phyloP scores from a whole-genome alignment of 345 rosid genomes.

The Schrenkiella parvula region DNA sequence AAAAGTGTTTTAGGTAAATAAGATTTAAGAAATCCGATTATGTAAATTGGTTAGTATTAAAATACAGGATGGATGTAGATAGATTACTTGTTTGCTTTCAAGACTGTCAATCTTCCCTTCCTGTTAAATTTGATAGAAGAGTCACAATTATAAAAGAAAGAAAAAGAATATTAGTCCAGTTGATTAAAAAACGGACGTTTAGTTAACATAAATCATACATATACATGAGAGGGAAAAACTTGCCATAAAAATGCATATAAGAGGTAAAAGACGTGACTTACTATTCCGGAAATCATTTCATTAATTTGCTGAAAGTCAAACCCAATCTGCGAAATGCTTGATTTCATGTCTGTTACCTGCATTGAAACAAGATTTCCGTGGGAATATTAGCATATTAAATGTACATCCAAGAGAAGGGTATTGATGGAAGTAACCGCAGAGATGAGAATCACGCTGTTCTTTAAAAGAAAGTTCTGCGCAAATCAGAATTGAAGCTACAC shows the following conservation, averaged over 20 bases:
- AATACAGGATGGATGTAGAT: background rate
- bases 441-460: background rate
- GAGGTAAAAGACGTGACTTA: constrained; percentile 38
- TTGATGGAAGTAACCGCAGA: background rate
- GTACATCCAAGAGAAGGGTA: background rate
- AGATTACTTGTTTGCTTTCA: constrained; percentile 73
- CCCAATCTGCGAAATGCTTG: constrained; percentile 76
- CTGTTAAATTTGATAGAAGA: constrained; percentile 39
- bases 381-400: constrained; percentile 10
- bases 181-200: background rate
- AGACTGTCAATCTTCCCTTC: constrained; percentile 76
- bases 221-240: background rate
- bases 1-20: background rate
- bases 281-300: constrained; percentile 76
- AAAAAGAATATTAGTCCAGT: background rate
- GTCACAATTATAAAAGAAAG: background rate
- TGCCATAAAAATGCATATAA: background rate
- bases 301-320: constrained; percentile 58
- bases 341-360: constrained; percentile 69
- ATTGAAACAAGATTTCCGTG: constrained; percentile 19
- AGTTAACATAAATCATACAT: background rate
- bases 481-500: background rate
- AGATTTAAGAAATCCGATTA: background rate
- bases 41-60: background rate
- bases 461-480: background rate